Base-by-base conservation (phyloP, 2,329 filamentous ascomycete species). In the Piedraia hortae region DNA sequence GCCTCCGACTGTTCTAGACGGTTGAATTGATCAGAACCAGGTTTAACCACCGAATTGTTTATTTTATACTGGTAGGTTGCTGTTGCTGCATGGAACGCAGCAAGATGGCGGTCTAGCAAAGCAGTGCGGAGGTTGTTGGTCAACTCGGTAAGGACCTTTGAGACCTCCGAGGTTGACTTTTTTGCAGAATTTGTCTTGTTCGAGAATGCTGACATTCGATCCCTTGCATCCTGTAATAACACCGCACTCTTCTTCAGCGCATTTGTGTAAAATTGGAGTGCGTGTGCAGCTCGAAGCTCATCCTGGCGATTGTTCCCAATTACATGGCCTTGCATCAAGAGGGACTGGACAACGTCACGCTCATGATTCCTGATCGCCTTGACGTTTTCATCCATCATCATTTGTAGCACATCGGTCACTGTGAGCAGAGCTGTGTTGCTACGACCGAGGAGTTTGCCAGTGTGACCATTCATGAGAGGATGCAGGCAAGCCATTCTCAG, bases 331-430 rank as follows among this genome's bases (percentile, higher is more conserved):
- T 63, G 56, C 9, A 56, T 59, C 19, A 90, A 48, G 28, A 62
- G 63, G 4, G 89, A 51, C 21, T 69, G 53, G 2, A 55, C 47
- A 22, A 75, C 59, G 2, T 54, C 48, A 23, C 77, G 61, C 36
- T 85, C 68, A 26, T 82, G 67, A 0, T 56, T 46, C 22, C 67
- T 60, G 25, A 82, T 59, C 1, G 47, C 41, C 4, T 51, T 51
- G 26, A 82, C 72, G 19, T 70, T 78, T 36, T 82, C 67, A 24
- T 90, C 77, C 26, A 91, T 69, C 82, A 97, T 91, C 4, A 69
- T 65, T 31, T 77, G 68, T 6, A 97, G 51, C 1, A 93, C 82
- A 42, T 93, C 74, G 10, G 67, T 61, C 2, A 90, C 69, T 1
- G 80, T 88, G 7, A 73, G 59, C 31, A 91, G 53, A 0, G 74